Percentiles rank a stretch among this genome's conserved stretches.
Evolutionary conservation across 106 monocot species (phyloP).

Genomic region (Acorus gramineus): DNA sequence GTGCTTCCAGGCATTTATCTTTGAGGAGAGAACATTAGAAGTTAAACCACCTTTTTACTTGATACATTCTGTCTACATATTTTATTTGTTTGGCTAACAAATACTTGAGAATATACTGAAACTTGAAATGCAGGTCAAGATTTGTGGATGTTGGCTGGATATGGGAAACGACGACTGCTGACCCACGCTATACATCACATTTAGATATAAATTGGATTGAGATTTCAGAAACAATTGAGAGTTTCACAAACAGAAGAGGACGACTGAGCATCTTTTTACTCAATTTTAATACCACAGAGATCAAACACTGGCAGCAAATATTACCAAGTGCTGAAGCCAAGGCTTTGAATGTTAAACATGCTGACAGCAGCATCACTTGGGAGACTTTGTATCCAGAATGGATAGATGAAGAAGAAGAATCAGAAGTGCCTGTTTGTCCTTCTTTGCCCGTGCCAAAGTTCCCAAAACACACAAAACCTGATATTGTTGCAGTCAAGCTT

Average conservation of each 20-base stretch:
- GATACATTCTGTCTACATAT: too few species aligned
- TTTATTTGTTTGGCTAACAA: too few species aligned
- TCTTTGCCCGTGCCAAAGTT: slow-evolving; percentile 49
- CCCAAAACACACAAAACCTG: slow-evolving; percentile 12
- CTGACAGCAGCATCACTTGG: slow-evolving; percentile 48
- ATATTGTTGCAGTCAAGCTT: slow-evolving; percentile 78
- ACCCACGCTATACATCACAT: slow-evolving; percentile 48
- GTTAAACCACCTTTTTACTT: too few species aligned
- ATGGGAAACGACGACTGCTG: slow-evolving; percentile 30
- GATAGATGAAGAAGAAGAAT: slow-evolving; percentile 91
- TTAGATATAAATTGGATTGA: slow-evolving; percentile 47
- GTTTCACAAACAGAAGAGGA: slow-evolving; percentile 12
- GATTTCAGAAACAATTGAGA: slow-evolving; percentile 23
- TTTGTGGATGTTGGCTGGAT: slow-evolving; percentile 49
- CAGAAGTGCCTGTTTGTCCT: slow-evolving; percentile 57
- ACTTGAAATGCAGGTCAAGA: slow-evolving; percentile 22
- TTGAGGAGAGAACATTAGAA: too few species aligned
- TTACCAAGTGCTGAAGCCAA: slow-evolving; percentile 22
- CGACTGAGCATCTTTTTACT: slow-evolving; percentile 42
- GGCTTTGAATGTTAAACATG: slow-evolving; percentile 27
- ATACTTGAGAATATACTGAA: too few species aligned
- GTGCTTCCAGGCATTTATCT: too few species aligned
- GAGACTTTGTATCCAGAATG: slow-evolving; percentile 83
- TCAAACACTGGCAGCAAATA: slow-evolving; percentile 53
- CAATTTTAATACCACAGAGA: slow-evolving; percentile 68